Percentiles rank a stretch among this genome's conserved stretches.
phyloP scores from a whole-genome alignment of 352 stramenopile genomes.

The Globisporangium alternatum region DNA sequence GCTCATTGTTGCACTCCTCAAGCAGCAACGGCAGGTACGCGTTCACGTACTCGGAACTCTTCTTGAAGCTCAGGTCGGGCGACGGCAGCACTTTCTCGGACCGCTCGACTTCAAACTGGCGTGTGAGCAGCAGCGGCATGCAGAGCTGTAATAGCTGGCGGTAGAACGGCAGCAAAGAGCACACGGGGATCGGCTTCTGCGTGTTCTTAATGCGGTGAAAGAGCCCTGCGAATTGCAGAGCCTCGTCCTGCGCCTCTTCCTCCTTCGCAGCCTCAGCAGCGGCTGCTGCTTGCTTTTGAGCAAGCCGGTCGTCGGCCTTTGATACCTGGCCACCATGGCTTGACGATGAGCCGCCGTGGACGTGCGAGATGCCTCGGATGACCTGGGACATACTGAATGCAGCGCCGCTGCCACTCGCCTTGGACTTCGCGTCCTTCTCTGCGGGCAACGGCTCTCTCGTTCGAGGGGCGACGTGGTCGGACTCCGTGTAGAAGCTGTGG shows the following conservation, averaged over 20 bases:
- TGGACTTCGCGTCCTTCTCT: slow-evolving; percentile 28
- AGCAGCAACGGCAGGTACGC: slow-evolving; percentile 79
- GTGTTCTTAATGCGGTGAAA: slow-evolving; percentile 85
- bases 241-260: slow-evolving; percentile 48
- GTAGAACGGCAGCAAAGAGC: slow-evolving; percentile 82
- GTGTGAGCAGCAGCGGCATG: slow-evolving; percentile 69
- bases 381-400: slow-evolving; percentile 67
- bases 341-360: slow-evolving; percentile 25
- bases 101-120: slow-evolving; percentile 56
- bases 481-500: slow-evolving; percentile 77
- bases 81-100: slow-evolving; percentile 48
- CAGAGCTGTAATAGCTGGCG: slow-evolving; percentile 72
- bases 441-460: slow-evolving; percentile 19
- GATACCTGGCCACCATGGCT: not conserved
- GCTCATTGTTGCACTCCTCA: slow-evolving; percentile 81
- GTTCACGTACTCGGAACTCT: slow-evolving; percentile 69
- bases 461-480: slow-evolving; percentile 36
- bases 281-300: slow-evolving; percentile 10
- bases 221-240: slow-evolving; percentile 53
- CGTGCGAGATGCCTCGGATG: slow-evolving; percentile 57
- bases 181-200: slow-evolving; percentile 64
- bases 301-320: slow-evolving; percentile 1
- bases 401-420: slow-evolving; percentile 6
- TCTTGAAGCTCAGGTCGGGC: slow-evolving; percentile 61
- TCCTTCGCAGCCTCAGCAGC: slow-evolving; percentile 24